Percentiles rank a stretch among this genome's conserved stretches.
Conservation (phyloP, 2,329 filamentous ascomycete genomes). For the Aspergillus sp. region DNA sequence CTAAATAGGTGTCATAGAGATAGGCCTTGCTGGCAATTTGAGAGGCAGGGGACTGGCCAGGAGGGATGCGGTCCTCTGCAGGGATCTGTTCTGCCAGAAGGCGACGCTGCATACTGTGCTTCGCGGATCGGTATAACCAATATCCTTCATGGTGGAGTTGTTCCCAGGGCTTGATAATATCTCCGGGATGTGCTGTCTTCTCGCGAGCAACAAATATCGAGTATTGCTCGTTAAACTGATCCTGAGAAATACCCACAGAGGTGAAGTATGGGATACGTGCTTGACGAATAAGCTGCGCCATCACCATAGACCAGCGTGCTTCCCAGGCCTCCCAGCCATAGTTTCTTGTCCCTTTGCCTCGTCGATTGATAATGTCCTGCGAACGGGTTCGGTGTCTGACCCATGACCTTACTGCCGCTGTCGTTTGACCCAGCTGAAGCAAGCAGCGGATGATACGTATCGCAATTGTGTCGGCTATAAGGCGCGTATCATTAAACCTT, state of each 20-base stretch:
- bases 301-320: conserved; percentile 64
- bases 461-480: conserved; percentile 76
- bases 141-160: conserved; percentile 62
- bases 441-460: conserved; percentile 80
- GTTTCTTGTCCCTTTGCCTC: conserved; percentile 79
- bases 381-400: conserved; percentile 71
- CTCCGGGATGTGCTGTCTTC: conserved; percentile 48
- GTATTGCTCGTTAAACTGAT: conserved; percentile 24
- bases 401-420: conserved; percentile 77
- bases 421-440: conserved; percentile 75
- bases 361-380: conserved; percentile 73
- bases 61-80: conserved; percentile 56
- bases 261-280: conserved; percentile 49
- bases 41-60: conserved; percentile 55
- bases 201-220: conserved; percentile 49
- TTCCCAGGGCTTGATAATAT: conserved; percentile 57
- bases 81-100: conserved; percentile 55
- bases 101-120: conserved; percentile 51
- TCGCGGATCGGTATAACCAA: conserved; percentile 56
- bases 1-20: conserved; percentile 60
- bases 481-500: conserved; percentile 88
- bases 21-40: conserved; percentile 53
- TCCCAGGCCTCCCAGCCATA: conserved; percentile 97
- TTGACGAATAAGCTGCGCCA: conserved; percentile 58
- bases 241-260: conserved; percentile 24